Evolutionary conservation across 208 protist species (phyloP).

Genomic region (Angomonas deanei): DNA sequence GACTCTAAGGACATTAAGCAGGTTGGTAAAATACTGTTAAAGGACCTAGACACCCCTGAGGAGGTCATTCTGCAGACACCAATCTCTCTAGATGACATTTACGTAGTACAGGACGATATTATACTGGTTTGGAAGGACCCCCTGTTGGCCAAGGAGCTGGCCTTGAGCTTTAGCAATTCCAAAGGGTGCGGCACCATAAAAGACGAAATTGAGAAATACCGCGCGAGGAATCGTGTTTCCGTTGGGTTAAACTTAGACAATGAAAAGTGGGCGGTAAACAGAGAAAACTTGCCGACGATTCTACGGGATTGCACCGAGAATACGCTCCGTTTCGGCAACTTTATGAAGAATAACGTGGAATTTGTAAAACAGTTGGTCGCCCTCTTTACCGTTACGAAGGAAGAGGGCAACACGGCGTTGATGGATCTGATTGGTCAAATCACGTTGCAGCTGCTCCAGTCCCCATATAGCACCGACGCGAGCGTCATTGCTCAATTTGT

Average conservation of each 20-base stretch:
- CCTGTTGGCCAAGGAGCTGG: constrained; percentile 48
- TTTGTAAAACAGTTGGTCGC: constrained; percentile 54
- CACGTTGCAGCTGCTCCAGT: constrained; percentile 37
- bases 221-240: constrained; percentile 15
- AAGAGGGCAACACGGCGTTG: constrained; percentile 20
- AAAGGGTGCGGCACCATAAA: constrained; percentile 57
- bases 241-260: neutral
- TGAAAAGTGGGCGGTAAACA: constrained; percentile 39
- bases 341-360: constrained; percentile 29
- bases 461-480: constrained; percentile 65
- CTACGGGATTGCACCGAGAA: constrained; percentile 38
- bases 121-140: constrained; percentile 74
- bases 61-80: constrained; percentile 66
- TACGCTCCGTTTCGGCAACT: constrained; percentile 53
- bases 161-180: constrained; percentile 64
- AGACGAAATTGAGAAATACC: constrained; percentile 36
- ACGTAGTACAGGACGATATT: constrained; percentile 59
- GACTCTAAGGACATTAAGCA: constrained; percentile 7
- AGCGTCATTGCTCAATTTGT: constrained; percentile 73
- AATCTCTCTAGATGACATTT: constrained; percentile 51
- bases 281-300: constrained; percentile 53
- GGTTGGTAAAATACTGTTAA: constrained; percentile 39
- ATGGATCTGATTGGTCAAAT: constrained; percentile 47
- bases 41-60: constrained; percentile 35
- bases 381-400: constrained; percentile 35